Base-by-base conservation (phyloP, 805 yeast species). In the Candida boidinii region DNA sequence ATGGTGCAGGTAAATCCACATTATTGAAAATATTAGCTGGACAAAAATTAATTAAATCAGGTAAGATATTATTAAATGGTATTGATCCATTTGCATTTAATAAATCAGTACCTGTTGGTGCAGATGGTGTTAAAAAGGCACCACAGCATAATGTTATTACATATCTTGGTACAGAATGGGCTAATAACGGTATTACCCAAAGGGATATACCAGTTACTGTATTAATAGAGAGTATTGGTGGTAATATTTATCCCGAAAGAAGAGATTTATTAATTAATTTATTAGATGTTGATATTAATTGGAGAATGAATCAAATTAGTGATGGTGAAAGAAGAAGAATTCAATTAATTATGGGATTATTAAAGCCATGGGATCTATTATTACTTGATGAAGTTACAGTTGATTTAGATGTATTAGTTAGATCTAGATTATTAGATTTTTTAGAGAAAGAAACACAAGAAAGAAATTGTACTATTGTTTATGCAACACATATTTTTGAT, bases 161-260 rank as follows among this genome's bases (percentile, higher is more conserved):
- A 0, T 90, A 90, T 51, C 60, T 92, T 27, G 98, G 98, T 4
- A 92, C 97, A 0, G 98, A 92, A 51, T 92, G 98, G 98, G 95
- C 95, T 5, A 73, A 82, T 35, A 92, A 87, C 58, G 83, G 85
- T 14, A 77, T 88, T 31, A 92, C 90, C 7, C 78, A 88, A 47
- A 67, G 96, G 40, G 98, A 92, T 54, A 84, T 92, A 34, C 87
- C 94, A 0, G 96, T 92, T 8, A 66, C 78, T 14, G 73, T 81
- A 22, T 63, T 92, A 38, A 70, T 92, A 30, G 69, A 79, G 12
- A 79, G 94, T 17, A 74, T 92, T 35, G 97, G 97, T 0, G 82
- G 85, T n/a, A 77, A 77, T 21, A 48, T 44, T 7, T 85, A 60
- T 46, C 66, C 76, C 0, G 88, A 80, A 26, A 70, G 97, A 46